Conservation (phyloP, 495 filamentous ascomycete species). For the Xylaria castorea region DNA sequence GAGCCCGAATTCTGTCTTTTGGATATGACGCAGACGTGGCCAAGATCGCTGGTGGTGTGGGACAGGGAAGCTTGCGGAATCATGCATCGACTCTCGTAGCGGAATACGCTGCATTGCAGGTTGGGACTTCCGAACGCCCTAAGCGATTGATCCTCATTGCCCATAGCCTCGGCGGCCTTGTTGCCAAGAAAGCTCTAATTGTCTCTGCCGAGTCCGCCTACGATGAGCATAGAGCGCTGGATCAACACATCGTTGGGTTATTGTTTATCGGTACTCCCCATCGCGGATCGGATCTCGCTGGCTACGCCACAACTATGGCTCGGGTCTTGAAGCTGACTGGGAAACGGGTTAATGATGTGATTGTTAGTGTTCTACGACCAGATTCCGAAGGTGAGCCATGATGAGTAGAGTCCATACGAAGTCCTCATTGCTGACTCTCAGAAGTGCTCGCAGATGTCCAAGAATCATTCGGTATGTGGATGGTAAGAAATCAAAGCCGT, state of each 20-base stretch:
- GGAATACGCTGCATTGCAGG: background rate
- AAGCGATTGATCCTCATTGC: background rate
- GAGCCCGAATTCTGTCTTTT: constrained; percentile 39
- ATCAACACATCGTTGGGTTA: background rate
- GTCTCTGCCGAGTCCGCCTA: background rate
- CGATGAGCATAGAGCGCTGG: background rate
- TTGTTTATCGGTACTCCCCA: background rate
- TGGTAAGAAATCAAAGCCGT: constrained; percentile 2
- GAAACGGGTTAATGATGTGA: background rate
- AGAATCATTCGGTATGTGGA: constrained; percentile 17
- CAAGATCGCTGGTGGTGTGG: constrained; percentile 22
- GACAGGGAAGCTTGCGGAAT: background rate
- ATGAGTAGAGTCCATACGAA: background rate
- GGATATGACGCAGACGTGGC: constrained; percentile 42
- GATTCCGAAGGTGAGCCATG: background rate
- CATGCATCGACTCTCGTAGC: constrained; percentile 14
- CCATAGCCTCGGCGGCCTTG: background rate
- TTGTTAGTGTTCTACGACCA: background rate
- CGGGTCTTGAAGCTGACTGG: background rate
- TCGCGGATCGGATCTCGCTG: background rate
- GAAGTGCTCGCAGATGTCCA: background rate
- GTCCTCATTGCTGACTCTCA: background rate
- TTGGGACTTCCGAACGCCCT: background rate
- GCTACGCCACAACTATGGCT: background rate
- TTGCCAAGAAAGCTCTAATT: background rate